Evolutionary conservation across 2,329 filamentous ascomycete genomes (phyloP).

Genomic region (Diaporthe vaccinii): DNA sequence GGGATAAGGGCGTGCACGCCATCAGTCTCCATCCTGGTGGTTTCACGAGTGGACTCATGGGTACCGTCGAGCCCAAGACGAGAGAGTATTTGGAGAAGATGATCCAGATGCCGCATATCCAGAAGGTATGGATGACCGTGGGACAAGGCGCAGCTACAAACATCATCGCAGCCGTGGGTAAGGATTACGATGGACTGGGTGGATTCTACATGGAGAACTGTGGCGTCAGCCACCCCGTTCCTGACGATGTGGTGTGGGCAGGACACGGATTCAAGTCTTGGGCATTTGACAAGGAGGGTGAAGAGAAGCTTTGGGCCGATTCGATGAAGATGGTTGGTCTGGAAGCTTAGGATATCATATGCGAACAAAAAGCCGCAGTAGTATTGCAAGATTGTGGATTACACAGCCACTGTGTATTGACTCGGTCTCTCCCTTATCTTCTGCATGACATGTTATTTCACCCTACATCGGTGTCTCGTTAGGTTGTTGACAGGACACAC

Average conservation of each 20-base stretch:
- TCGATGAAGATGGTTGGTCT: conserved; percentile 1
- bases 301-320: neutral
- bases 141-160: conserved; percentile 57
- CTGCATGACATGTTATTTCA: neutral
- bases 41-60: conserved; percentile 46
- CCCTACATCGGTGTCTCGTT: neutral
- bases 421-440: neutral
- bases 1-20: conserved; percentile 53
- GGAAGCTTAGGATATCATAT: neutral
- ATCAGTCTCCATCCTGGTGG: conserved; percentile 58
- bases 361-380: neutral
- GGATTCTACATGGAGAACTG: conserved; percentile 49
- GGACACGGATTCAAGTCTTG: neutral
- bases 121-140: conserved; percentile 45
- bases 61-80: conserved; percentile 41
- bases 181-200: conserved; percentile 50
- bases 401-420: neutral
- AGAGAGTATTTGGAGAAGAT: conserved; percentile 41
- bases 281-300: conserved; percentile 3
- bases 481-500: neutral
- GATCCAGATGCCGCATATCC: conserved; percentile 2
- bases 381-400: neutral
- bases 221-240: conserved; percentile 6
- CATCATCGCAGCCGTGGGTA: conserved; percentile 52
- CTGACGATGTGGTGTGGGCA: conserved; percentile 2